phyloP scores from a whole-genome alignment of 139 green algal genomes.

The Volvox africanus region DNA sequence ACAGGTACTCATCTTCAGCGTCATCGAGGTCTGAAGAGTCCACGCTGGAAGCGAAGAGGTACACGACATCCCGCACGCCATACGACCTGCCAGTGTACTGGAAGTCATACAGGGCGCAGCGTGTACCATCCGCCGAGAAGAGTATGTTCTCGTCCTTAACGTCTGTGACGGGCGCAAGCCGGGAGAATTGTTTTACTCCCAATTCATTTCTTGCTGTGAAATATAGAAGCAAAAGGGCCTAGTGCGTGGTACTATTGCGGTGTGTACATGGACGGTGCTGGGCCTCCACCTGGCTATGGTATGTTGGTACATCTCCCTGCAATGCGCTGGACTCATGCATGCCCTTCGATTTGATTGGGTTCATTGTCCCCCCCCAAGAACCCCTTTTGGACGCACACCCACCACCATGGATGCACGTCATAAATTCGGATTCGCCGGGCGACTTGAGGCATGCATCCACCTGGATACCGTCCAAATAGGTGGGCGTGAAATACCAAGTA shows the following conservation, averaged over 20 bases:
- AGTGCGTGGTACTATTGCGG: too few species aligned
- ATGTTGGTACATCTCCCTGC: too few species aligned
- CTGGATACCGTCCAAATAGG: background rate
- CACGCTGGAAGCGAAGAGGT: constrained; percentile 68
- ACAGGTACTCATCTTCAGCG: constrained; percentile 60
- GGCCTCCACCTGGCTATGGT: too few species aligned
- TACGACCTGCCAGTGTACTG: constrained; percentile 69
- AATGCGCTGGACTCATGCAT: too few species aligned
- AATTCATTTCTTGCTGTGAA: too few species aligned
- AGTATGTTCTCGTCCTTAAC: constrained; percentile 73
- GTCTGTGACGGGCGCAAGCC: constrained; percentile 30
- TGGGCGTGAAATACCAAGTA: too few species aligned
- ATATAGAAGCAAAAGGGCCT: too few species aligned
- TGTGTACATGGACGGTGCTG: too few species aligned
- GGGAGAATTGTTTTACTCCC: too few species aligned
- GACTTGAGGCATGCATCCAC: constrained; percentile 49
- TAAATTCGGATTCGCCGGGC: background rate
- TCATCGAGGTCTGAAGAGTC: constrained; percentile 47
- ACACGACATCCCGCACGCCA: constrained; percentile 70
- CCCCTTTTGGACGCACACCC: background rate
- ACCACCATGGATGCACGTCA: constrained; percentile 37
- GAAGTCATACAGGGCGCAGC: constrained; percentile 48
- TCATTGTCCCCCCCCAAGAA: too few species aligned
- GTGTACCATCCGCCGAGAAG: constrained; percentile 40
- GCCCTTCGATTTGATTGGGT: too few species aligned